Conservation (phyloP, 176 grass and related monocot species). For the Oryza longistaminata region DNA sequence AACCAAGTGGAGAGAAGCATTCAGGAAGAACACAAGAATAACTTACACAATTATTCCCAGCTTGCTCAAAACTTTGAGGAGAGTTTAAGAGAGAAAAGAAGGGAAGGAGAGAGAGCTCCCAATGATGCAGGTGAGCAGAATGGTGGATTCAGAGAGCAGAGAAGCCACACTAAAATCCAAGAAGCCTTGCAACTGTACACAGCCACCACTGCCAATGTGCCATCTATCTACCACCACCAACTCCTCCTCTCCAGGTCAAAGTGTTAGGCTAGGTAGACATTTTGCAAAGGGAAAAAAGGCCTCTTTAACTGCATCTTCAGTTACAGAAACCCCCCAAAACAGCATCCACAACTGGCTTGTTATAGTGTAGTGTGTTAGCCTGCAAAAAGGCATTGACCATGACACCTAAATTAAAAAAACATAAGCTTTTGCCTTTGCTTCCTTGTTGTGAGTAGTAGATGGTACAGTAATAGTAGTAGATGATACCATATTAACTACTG, state of each 20-base stretch:
- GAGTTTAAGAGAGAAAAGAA: not conserved
- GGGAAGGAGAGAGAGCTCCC: not conserved
- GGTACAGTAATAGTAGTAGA: constrained; percentile 7
- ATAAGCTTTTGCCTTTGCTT: constrained; percentile 27
- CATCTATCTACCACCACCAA: constrained; percentile 36
- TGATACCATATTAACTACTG: constrained; percentile 12
- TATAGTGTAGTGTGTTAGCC: not conserved
- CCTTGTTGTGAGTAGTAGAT: constrained; percentile 21
- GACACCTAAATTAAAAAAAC: constrained; percentile 44
- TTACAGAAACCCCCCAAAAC: constrained; percentile 22
- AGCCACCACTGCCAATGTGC: constrained; percentile 27
- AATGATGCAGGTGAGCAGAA: constrained; percentile 49
- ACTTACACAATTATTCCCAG: constrained; percentile 38
- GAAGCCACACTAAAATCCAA: constrained; percentile 39
- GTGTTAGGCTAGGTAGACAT: constrained; percentile 15
- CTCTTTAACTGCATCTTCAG: constrained; percentile 25
- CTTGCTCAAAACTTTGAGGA: not conserved
- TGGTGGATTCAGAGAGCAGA: constrained; percentile 43
- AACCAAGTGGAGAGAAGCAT: constrained; percentile 1
- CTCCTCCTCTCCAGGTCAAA: constrained; percentile 41
- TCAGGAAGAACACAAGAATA: constrained; percentile 1
- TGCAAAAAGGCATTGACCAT: constrained; percentile 54
- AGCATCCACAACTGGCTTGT: not conserved
- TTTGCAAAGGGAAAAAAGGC: constrained; percentile 34
- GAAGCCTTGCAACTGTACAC: constrained; percentile 29